Evolutionary conservation across 208 protist species (phyloP), one percentile per base, ranked within the genome.

Genomic region (Angomonas desouzai): DNA sequence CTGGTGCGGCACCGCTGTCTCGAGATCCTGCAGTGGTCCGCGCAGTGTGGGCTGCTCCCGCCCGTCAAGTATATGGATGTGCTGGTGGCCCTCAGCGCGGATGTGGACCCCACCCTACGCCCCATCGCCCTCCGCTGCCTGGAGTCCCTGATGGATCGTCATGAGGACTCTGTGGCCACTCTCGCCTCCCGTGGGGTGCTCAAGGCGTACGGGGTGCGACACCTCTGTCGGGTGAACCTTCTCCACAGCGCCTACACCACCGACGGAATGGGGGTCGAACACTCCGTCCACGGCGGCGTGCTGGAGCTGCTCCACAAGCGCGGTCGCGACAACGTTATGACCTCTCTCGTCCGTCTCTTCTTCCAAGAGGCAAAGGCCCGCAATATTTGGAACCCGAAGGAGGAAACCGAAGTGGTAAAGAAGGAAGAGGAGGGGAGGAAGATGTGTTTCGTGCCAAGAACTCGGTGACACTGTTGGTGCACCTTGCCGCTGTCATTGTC

Each of bases 1-100:
- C 27, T 55, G 22, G 74, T 91, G 48, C 82, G 89, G 2, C 45
- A 67, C 20, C 48, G 82, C 4, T 88, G 74, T 27, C 56, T 91
- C 29, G 77, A 91, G 10, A 65, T 93, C 25, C 64, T 96, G 32
- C 72, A 85, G 58, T 71, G 81, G 51, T 74, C 75, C 16, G 68
- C 70, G 18, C 74, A 81, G 11, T 80, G 78, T 16, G 86, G 89
- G 20, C 62, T 93, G 51, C 71, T 96, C 2, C 86, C 89, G 3
- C 89, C 89, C 6, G 73, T 79, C 11, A 66, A 70, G 60, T 93
- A 91, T 60, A 45, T 80, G 33, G 74, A 67, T 10, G 76, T 59
- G 10, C 34, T 96, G 32, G 67, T 91, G 9, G 70, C 74, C 23
- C 81, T 93, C 23, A 67, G 73, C 11, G 77, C 80, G 1, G 89